Conservation (phyloP, 2,329 filamentous ascomycete genomes). For the Leptodontidium sp. region DNA sequence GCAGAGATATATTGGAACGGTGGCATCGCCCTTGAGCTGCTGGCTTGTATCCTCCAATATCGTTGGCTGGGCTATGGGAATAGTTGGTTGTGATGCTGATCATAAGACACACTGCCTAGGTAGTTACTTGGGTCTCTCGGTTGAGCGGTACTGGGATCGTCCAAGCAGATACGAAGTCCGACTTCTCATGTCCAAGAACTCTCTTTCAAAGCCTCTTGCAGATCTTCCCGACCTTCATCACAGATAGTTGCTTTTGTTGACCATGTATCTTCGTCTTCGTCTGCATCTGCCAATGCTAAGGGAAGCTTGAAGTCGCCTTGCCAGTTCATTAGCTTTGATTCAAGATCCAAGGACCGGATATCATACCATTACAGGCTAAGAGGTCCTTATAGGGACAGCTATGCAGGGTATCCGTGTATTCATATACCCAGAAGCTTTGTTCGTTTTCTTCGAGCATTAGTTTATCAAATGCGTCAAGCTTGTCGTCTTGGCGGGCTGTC, state of each 20-base stretch:
- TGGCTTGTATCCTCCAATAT: background rate
- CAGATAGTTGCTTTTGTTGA: conserved; percentile 4
- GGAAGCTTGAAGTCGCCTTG: conserved; percentile 4
- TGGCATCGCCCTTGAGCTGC: background rate
- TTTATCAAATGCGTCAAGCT: background rate
- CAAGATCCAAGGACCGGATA: background rate
- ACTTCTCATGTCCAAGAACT: background rate
- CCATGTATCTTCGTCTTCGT: background rate
- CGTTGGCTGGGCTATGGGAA: background rate
- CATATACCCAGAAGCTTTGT: too few species aligned
- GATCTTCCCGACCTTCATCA: background rate
- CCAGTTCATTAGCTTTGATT: background rate
- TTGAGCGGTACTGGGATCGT: background rate
- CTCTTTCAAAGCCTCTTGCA: background rate
- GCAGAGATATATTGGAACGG: background rate
- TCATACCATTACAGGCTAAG: conserved; percentile 12
- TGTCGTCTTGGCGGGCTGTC: background rate
- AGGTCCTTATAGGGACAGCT: conserved; percentile 1
- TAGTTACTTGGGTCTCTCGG: too few species aligned
- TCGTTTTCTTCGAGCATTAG: background rate
- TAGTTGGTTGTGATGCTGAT: background rate
- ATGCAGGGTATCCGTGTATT: background rate
- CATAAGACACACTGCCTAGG: background rate
- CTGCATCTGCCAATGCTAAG: background rate
- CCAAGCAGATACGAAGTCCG: background rate